These are phyloP conservation scores for Amoeboaphelidium occidentale DNA, from an alignment of 371 early-diverging fungal genomes.

Conservation along the genomic window DNA sequence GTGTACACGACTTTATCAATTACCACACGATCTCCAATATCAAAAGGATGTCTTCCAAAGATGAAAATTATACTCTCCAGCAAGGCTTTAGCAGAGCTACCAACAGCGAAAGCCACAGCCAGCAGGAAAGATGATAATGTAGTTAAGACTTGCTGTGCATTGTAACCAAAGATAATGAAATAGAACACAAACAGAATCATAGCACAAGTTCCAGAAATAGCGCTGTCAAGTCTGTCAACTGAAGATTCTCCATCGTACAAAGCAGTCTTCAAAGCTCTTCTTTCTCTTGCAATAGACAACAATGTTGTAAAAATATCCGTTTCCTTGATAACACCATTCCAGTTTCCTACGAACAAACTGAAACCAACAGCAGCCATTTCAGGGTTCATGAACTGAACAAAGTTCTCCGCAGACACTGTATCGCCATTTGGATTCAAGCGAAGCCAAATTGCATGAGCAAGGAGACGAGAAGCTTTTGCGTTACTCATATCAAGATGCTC, in stretches of 20 bases:
- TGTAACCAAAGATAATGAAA: background rate
- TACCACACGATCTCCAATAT: constrained; percentile 2
- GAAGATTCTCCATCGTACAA: background rate
- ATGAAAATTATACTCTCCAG: constrained; percentile 2
- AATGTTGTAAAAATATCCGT: background rate
- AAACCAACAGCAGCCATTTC: background rate
- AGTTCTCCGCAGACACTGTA: background rate
- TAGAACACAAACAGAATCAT: background rate
- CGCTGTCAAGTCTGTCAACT: background rate
- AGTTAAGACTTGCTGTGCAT: background rate
- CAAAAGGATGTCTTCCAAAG: constrained; percentile 3
- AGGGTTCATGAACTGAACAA: background rate
- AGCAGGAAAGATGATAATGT: constrained; percentile 1
- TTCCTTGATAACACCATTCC: background rate
- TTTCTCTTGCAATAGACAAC: background rate
- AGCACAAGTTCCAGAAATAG: background rate
- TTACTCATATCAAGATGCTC: background rate
- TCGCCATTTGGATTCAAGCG: background rate
- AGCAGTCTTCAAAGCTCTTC: background rate
- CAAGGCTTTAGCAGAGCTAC: background rate
- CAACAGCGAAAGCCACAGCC: background rate
- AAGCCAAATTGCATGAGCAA: background rate
- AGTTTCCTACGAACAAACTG: background rate
- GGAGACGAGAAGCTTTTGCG: background rate
- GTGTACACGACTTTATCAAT: background rate